phyloP scores from a whole-genome alignment of 225 moss, liverwort and hornwort genomes.

The Pseudisothecium myosuroides region DNA sequence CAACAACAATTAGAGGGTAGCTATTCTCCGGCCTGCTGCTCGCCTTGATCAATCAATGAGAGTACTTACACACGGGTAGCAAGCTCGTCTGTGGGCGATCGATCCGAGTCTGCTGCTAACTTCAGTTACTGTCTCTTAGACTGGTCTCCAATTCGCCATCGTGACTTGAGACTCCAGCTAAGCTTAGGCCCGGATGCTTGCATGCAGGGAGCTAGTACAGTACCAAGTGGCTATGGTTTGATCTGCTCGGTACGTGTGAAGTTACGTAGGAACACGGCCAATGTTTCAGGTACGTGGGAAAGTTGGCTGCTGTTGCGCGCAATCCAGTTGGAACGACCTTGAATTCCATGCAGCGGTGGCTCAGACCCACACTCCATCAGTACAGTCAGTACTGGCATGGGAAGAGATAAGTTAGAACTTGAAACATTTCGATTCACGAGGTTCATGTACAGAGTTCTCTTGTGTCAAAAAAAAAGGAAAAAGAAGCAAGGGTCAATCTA shows the following conservation, averaged over 20 bases:
- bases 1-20: not conserved
- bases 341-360: not conserved
- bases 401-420: not conserved
- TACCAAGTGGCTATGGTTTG: not conserved
- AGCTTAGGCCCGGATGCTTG: not conserved
- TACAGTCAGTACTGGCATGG: not conserved
- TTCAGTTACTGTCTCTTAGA: not conserved
- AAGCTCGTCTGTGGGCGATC: not conserved
- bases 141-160: not conserved
- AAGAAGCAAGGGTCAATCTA: not conserved
- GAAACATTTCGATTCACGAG: not conserved
- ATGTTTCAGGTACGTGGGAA: not conserved
- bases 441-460: not conserved
- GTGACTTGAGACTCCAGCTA: not conserved
- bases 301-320: not conserved
- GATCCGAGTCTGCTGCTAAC: not conserved
- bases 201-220: not conserved
- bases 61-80: not conserved
- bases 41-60: not conserved
- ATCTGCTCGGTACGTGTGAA: not conserved
- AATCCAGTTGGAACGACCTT: not conserved
- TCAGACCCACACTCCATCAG: not conserved
- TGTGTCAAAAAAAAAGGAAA: not conserved
- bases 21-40: not conserved
- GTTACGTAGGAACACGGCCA: not conserved